phyloP scores from a whole-genome alignment of 148 eudicot genomes.

The Rhododendron mucronatum region DNA sequence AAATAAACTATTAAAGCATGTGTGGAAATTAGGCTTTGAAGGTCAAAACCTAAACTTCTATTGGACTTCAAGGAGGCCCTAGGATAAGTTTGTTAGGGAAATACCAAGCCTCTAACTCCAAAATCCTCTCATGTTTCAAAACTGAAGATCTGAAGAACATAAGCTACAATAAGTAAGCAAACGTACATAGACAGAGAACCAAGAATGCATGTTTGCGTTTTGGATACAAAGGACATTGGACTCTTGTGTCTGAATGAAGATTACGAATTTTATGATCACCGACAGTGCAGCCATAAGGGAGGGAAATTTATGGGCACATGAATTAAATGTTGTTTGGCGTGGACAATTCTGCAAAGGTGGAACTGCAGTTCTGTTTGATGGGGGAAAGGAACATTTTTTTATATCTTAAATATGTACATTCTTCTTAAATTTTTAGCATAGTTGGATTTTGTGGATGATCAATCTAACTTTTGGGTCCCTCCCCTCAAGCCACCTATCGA shows the following conservation, averaged over 20 bases:
- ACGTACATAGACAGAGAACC: background rate
- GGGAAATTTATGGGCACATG: background rate
- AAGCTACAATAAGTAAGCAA: background rate
- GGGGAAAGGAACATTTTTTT: background rate
- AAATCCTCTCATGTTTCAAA: background rate
- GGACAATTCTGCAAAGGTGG: background rate
- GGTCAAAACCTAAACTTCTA: background rate
- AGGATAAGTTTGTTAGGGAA: background rate
- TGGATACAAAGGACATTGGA: background rate
- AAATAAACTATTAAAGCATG: background rate
- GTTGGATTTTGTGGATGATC: background rate
- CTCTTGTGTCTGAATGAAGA: background rate
- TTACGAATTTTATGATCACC: background rate
- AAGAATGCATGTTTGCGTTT: background rate
- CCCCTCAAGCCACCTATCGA: background rate
- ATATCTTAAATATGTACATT: background rate
- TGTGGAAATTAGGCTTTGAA: background rate
- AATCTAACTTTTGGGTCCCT: background rate
- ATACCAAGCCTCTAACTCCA: background rate
- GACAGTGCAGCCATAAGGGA: background rate
- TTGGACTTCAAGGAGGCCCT: background rate
- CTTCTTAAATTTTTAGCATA: background rate
- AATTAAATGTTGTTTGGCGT: background rate
- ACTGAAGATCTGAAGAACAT: background rate
- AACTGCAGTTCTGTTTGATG: background rate